These are phyloP conservation scores for Kodamaea anthophila DNA, from an alignment of 1,139 yeast species.

Conservation along the genomic window DNA sequence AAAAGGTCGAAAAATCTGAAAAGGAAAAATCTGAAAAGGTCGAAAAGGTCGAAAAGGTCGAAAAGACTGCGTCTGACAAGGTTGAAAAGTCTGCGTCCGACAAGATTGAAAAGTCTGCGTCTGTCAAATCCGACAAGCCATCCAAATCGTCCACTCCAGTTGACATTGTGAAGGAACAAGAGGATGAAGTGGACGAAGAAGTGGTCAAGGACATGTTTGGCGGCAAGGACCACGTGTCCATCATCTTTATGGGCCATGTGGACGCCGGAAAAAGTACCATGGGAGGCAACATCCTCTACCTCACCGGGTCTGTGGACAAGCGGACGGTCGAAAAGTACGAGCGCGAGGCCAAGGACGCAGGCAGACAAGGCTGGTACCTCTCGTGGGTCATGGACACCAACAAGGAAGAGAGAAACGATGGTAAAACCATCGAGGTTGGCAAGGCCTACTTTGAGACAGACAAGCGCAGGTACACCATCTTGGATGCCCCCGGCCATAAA, in stretches of 20 bases:
- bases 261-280: slow-evolving; percentile 99
- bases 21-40: slow-evolving; percentile 11
- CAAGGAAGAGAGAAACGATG: slow-evolving; percentile 97
- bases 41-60: slow-evolving; percentile 9
- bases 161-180: slow-evolving; percentile 65
- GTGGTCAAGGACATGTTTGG: slow-evolving; percentile 90
- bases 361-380: slow-evolving; percentile 98
- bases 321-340: slow-evolving; percentile 98
- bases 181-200: slow-evolving; percentile 81
- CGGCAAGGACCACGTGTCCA: slow-evolving; percentile 93
- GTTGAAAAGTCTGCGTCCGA: slow-evolving; percentile 12
- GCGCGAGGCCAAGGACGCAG: slow-evolving; percentile 98
- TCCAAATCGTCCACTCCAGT: slow-evolving; percentile 19
- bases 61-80: slow-evolving; percentile 12
- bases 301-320: slow-evolving; percentile 96
- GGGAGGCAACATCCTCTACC: slow-evolving; percentile 93
- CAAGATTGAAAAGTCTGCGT: slow-evolving; percentile 11
- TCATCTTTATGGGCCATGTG: slow-evolving; percentile 98
- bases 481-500: slow-evolving; percentile 99
- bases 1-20: slow-evolving; percentile 13
- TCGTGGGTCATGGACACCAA: slow-evolving; percentile 99
- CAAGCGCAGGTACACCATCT: slow-evolving; percentile 92
- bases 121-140: slow-evolving; percentile 5
- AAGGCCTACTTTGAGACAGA: slow-evolving; percentile 97
- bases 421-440: slow-evolving; percentile 98